Base-by-base conservation (phyloP, 768 basidiomycete species). In the Pleurotus sapidus region DNA sequence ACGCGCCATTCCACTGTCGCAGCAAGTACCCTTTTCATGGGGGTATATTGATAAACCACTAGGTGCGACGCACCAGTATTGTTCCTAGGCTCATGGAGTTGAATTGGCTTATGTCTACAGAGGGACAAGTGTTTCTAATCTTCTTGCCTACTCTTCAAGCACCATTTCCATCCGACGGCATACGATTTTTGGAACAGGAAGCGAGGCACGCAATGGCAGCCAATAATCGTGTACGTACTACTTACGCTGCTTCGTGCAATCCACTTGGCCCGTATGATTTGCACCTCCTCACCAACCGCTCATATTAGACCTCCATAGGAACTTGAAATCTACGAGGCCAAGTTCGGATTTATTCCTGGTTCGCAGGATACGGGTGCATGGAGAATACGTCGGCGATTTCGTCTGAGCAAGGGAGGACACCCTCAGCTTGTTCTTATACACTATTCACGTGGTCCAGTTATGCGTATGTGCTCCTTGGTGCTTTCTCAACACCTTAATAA, bases 151-250 rank as follows among this genome's bases (percentile, higher is more conserved):
- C 74, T 12, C 51, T 54, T 11, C 81, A 81, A 57, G 64, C 77
- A 23, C 77, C 81, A 2, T 88, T 89, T 66, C 90, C 89, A 18
- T 80, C 76, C 57, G 91, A 94, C 63, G 91, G 91, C 17, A 77
- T 93, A 56, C 83, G 88, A 42, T 94, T 80, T 67, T 84, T 87
- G 61, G 91, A 92, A 57, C 72, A 83, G 54, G 91, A 93, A 65
- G 79, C 80, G 43, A 82, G 84, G 62, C 84, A 77, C 64, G 69
- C 71, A 38, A 76, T 88, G 4, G 77, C 84, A 27, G 81, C 76
- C 8, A 63, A 59, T 49, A 74, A 72, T 59, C 83, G 84, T 59
- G 89, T 89, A 69, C 65, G 86, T 73, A 11, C 30, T 4, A 54
- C 27, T 45, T n/a, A 17, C 3, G 4, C 42, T 12, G 0, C 9